These are phyloP conservation scores for Colletotrichum horii DNA, from an alignment of 2,329 filamentous ascomycete genomes.

Conservation along the genomic window DNA sequence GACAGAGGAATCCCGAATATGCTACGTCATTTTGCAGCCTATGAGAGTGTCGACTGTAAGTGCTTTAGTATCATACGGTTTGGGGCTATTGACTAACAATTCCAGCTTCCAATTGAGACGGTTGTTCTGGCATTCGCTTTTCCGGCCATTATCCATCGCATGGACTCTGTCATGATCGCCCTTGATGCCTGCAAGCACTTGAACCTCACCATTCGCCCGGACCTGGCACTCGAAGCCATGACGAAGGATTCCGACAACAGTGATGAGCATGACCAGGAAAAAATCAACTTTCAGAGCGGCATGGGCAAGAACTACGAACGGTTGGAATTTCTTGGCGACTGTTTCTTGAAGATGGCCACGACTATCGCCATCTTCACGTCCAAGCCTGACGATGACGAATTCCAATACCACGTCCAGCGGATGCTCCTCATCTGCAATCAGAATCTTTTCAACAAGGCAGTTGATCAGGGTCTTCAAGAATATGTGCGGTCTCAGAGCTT, in stretches of 20 bases:
- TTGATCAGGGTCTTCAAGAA: slow-evolving; percentile 68
- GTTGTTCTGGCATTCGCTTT: slow-evolving; percentile 77
- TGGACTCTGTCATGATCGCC: slow-evolving; percentile 83
- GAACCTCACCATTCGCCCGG: slow-evolving; percentile 66
- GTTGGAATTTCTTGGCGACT: slow-evolving; percentile 91
- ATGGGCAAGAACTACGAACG: slow-evolving; percentile 97
- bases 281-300: slow-evolving; percentile 77
- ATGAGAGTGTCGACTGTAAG: slow-evolving; percentile 77
- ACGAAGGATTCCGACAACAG: slow-evolving; percentile 92
- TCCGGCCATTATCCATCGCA: slow-evolving; percentile 82
- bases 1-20: slow-evolving; percentile 46
- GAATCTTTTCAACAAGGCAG: slow-evolving; percentile 82
- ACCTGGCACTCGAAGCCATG: slow-evolving; percentile 82
- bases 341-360: slow-evolving; percentile 94
- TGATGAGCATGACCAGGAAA: slow-evolving; percentile 71
- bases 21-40: slow-evolving; percentile 78
- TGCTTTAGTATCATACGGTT: slow-evolving; percentile 17
- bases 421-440: slow-evolving; percentile 93
- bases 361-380: slow-evolving; percentile 84
- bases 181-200: slow-evolving; percentile 75
- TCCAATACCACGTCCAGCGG: slow-evolving; percentile 84
- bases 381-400: slow-evolving; percentile 81
- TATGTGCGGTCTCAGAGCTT: slow-evolving; percentile 87
- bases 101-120: slow-evolving; percentile 69
- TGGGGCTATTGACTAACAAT: slow-evolving; percentile 22